Base-by-base conservation (phyloP, 345 rosid genomes). In the Brassica napus region DNA sequence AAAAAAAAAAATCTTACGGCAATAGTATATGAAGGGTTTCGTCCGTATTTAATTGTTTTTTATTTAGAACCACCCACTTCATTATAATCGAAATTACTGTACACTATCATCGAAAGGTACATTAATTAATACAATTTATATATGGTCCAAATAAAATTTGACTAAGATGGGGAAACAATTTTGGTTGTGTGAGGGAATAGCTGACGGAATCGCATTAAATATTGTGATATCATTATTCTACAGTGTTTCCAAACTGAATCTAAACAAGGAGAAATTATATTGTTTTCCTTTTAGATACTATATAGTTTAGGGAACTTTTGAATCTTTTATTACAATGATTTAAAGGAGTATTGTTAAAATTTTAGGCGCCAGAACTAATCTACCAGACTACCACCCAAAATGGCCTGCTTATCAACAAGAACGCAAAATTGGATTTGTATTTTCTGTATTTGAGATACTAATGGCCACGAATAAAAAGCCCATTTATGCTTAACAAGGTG, bases 381-480 rank as follows among this genome's bases (percentile, higher is more conserved):
- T 11, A 1, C 31, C 5, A 10, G 35, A 32, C 35, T 32, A 32
- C 35, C 35, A 32, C 59, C 16, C 42, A n/a, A 60, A 26, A 72
- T 42, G n/a, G 67, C 37, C n/a, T 54, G 39, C 8, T 70, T 14
- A 12, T 68, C 24, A 34, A 23, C 42, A 24, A 30, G 1, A 14
- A 61, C 37, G 28, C 26, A 6, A 26, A 39, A 8, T 8, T 62
- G 11, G 8, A 59, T 62, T 42, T 42, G 31, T 67, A 3, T 39
- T 60, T 5, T 8, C 6, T 10, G 49, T 74, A 12, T 73, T 34
- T 18, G 52, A 64, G 21, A 18, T 4, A 18, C 12, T 74, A 12
- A 18, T 18, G 63, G 15, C n/a, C 26, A 65, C 9, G 49, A 14
- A 31, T 64, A 54, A 18, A 26, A 32, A 74, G 71, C 77, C 77